Conservation (phyloP, 495 filamentous ascomycete genomes). For the Hypoxylon crocopeplum region DNA sequence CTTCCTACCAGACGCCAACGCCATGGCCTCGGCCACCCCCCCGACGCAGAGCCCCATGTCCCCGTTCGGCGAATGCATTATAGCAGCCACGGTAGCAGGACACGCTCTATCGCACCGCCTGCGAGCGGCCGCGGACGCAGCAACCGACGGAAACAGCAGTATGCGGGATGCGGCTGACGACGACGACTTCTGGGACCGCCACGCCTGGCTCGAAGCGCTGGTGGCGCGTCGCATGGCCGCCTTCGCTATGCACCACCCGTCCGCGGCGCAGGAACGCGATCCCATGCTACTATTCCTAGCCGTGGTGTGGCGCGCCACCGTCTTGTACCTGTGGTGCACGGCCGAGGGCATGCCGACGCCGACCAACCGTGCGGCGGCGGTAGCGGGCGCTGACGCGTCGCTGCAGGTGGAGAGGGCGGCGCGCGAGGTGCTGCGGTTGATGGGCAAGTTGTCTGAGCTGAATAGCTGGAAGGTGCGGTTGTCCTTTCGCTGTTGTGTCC, state of each 20-base stretch:
- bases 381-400: background rate
- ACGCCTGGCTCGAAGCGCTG: background rate
- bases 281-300: background rate
- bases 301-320: background rate
- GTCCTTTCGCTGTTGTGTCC: background rate
- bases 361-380: background rate
- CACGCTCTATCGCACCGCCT: too few relatives aligned
- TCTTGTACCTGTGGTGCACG: background rate
- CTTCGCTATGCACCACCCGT: background rate
- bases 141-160: constrained; percentile 41
- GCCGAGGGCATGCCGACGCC: background rate
- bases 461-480: background rate
- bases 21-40: too few relatives aligned
- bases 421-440: background rate
- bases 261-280: background rate
- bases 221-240: background rate
- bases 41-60: too few relatives aligned
- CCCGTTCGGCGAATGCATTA: too few relatives aligned
- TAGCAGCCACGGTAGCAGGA: too few relatives aligned
- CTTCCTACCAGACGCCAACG: too few relatives aligned
- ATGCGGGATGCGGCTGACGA: background rate
- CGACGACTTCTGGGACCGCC: background rate
- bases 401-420: background rate
- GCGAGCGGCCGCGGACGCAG: too few relatives aligned
- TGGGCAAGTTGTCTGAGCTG: background rate